Percentiles rank a stretch among this genome's conserved stretches.
Conservation (phyloP, 2,329 filamentous ascomycete species). For the Stylonectria norvegica region DNA sequence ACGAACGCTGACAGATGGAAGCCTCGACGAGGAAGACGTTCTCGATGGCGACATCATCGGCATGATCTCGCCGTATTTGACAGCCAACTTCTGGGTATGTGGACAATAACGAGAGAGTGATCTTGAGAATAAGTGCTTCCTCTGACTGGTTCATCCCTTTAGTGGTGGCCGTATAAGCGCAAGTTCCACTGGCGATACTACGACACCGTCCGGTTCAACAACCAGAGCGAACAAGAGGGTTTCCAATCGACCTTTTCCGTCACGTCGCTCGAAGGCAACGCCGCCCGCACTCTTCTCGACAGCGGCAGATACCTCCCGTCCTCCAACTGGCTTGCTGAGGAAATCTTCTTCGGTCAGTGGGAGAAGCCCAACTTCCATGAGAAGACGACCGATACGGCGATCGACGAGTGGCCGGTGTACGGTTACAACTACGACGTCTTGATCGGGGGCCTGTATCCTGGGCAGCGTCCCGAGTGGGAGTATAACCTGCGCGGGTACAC, state of each 20-base stretch:
- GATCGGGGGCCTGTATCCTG: conserved; percentile 49
- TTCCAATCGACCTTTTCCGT: conserved; percentile 53
- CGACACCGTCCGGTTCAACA: conserved; percentile 41
- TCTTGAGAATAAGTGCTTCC: not conserved
- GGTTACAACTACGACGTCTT: conserved; percentile 53
- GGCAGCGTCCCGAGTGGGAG: conserved; percentile 49
- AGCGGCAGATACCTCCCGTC: conserved; percentile 44
- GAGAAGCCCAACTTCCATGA: conserved; percentile 51
- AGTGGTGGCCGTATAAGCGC: conserved; percentile 51
- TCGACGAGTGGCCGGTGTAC: conserved; percentile 47
- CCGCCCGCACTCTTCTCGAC: conserved; percentile 42
- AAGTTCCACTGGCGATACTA: conserved; percentile 55
- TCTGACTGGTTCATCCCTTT: too few species aligned
- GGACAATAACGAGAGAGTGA: too few species aligned
- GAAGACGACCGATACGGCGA: conserved; percentile 43
- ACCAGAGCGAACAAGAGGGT: conserved; percentile 41
- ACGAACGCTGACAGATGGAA: conserved; percentile 17
- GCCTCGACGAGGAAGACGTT: conserved; percentile 45
- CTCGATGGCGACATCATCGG: conserved; percentile 48
- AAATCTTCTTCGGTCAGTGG: conserved; percentile 48
- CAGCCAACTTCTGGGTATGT: conserved; percentile 49
- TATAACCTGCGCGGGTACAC: conserved; percentile 46
- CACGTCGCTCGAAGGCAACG: conserved; percentile 40
- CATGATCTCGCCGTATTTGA: conserved; percentile 48
- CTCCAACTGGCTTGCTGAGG: conserved; percentile 48